A percentile compares a stretch with the other conserved stretches of the same genome.
Evolutionary conservation across 2,329 filamentous ascomycete species (phyloP).

Genomic region (Aspergillus vadensis): DNA sequence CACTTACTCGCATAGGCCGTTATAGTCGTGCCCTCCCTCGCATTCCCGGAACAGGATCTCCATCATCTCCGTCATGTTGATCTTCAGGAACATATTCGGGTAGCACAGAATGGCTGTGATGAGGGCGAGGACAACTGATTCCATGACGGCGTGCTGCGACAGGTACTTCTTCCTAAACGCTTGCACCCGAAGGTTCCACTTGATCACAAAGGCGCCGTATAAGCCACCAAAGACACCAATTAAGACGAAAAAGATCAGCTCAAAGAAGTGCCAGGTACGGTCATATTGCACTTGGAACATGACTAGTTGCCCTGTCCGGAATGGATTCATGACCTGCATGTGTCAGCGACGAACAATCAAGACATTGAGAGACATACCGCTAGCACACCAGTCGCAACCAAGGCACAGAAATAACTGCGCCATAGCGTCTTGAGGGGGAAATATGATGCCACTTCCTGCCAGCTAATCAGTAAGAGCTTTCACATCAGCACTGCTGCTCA

Average conservation of each 20-base stretch:
- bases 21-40: slow-evolving; percentile 82
- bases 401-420: slow-evolving; percentile 95
- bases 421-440: slow-evolving; percentile 97
- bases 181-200: slow-evolving; percentile 91
- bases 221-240: slow-evolving; percentile 91
- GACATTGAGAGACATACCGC: slow-evolving; percentile 53
- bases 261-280: slow-evolving; percentile 96
- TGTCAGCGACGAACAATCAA: not conserved
- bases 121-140: slow-evolving; percentile 80
- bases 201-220: slow-evolving; percentile 95
- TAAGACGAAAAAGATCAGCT: slow-evolving; percentile 86
- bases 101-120: slow-evolving; percentile 92
- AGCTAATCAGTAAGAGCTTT: slow-evolving; percentile 18
- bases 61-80: slow-evolving; percentile 99
- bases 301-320: slow-evolving; percentile 93
- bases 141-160: slow-evolving; percentile 77
- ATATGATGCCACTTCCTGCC: slow-evolving; percentile 85
- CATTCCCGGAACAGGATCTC: slow-evolving; percentile 95
- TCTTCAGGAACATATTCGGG: slow-evolving; percentile 89
- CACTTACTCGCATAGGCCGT: slow-evolving; percentile 78
- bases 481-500: slow-evolving; percentile 2
- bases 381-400: slow-evolving; percentile 90
- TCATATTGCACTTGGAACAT: slow-evolving; percentile 99
- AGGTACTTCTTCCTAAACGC: slow-evolving; percentile 94
- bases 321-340: slow-evolving; percentile 84